Evolutionary conservation across 2,329 filamentous ascomycete genomes (phyloP).

Genomic region (Xylariales sp.): DNA sequence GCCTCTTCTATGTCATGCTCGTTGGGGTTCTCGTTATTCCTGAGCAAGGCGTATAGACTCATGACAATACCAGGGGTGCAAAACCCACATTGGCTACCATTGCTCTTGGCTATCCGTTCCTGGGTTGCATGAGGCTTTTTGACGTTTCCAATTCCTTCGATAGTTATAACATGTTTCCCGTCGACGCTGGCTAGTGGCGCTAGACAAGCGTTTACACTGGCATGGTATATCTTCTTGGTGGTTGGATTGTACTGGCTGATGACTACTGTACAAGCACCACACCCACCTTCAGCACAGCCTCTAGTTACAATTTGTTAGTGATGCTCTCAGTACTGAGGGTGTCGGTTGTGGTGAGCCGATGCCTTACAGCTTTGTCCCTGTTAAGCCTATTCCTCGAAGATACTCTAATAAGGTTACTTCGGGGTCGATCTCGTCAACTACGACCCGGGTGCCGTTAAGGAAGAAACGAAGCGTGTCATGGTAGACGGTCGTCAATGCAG

Average conservation of each 20-base stretch:
- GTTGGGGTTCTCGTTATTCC: constrained; percentile 82
- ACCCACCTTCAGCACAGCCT: constrained; percentile 95
- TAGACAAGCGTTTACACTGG: constrained; percentile 94
- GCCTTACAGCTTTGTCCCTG: constrained; percentile 84
- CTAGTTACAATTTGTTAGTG: constrained; percentile 50
- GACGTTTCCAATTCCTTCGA: constrained; percentile 93
- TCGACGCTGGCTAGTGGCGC: constrained; percentile 93
- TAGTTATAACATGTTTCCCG: constrained; percentile 97
- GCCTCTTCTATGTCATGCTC: constrained; percentile 92
- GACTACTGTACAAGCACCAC: constrained; percentile 95
- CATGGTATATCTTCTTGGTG: constrained; percentile 93
- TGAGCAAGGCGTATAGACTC: constrained; percentile 91
- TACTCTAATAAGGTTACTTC: constrained; percentile 95
- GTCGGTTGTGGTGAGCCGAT: not conserved
- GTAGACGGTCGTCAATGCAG: constrained; percentile 77
- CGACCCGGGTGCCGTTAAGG: constrained; percentile 91
- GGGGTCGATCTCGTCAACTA: constrained; percentile 87
- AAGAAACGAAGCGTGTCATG: constrained; percentile 93
- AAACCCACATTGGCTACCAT: constrained; percentile 94
- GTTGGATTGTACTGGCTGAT: constrained; percentile 94
- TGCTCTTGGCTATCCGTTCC: constrained; percentile 88
- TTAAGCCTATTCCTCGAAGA: constrained; percentile 89
- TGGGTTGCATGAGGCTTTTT: constrained; percentile 89
- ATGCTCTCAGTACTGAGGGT: not conserved
- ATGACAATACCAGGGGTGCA: constrained; percentile 98